Conservation (phyloP, 2,329 filamentous ascomycete species). For the Mariannaea elegans region DNA sequence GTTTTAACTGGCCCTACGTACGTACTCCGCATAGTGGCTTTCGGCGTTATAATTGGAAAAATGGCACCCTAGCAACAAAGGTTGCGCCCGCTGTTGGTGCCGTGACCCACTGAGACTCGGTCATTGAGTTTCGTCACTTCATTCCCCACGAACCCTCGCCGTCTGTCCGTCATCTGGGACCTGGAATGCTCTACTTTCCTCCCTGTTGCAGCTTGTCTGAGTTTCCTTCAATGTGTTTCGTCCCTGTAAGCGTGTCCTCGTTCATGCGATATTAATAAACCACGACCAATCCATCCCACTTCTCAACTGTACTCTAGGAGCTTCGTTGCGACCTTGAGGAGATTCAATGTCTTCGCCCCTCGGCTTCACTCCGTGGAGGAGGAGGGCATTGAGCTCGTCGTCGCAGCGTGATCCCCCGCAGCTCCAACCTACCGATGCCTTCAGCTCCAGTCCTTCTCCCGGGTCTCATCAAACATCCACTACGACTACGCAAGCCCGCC, state of each 20-base stretch:
- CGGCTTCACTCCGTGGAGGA: conserved; percentile 60
- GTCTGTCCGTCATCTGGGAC: conserved; percentile 24
- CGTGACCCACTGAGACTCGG: conserved; percentile 35
- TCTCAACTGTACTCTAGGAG: conserved; percentile 20
- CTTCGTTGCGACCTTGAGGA: conserved; percentile 24
- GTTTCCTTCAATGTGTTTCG: conserved; percentile 8
- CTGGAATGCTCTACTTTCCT: conserved; percentile 33
- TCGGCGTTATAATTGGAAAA: conserved; percentile 13
- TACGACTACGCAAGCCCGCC: conserved; percentile 42
- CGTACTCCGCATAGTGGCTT: background rate
- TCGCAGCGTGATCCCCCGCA: conserved; percentile 41
- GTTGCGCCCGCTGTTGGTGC: conserved; percentile 32
- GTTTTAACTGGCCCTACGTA: background rate
- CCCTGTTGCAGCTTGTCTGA: background rate
- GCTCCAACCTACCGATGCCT: conserved; percentile 39
- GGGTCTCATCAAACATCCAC: conserved; percentile 28
- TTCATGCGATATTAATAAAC: conserved; percentile 34
- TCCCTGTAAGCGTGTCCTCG: conserved; percentile 4
- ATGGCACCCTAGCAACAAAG: conserved; percentile 21
- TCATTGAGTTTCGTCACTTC: conserved; percentile 40
- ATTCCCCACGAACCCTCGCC: conserved; percentile 36
- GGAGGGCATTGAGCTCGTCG: conserved; percentile 50
- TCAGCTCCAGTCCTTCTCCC: conserved; percentile 39
- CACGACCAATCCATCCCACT: conserved; percentile 22
- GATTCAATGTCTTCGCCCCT: conserved; percentile 57